Evolutionary conservation across 441 rosid species (phyloP).

Genomic region (Arabidopsis hybrid): DNA sequence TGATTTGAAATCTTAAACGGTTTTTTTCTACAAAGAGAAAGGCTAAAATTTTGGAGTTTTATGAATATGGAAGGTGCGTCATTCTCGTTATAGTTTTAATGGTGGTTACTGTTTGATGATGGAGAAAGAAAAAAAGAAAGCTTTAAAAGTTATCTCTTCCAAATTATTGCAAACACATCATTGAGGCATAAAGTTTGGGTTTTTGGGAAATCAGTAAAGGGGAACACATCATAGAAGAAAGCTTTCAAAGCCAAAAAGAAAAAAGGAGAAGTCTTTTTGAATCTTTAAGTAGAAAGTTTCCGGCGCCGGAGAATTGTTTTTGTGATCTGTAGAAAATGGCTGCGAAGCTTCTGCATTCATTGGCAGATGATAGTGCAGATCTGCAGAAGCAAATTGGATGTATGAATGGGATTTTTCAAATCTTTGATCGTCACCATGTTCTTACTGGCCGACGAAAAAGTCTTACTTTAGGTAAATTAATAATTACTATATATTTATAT

Average conservation of each 20-base stretch:
- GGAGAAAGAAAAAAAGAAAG: slow-evolving; percentile 27
- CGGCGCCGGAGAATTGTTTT: slow-evolving; percentile 26
- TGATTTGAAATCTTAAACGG: slow-evolving; percentile 35
- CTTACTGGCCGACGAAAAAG: slow-evolving; percentile 63
- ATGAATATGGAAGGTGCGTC: slow-evolving; percentile 51
- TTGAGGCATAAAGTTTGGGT: slow-evolving; percentile 39
- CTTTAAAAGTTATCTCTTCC: slow-evolving; percentile 38
- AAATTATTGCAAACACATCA: slow-evolving; percentile 37
- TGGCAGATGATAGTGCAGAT: slow-evolving; percentile 92
- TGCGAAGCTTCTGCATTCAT: slow-evolving; percentile 84
- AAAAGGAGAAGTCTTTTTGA: slow-evolving; percentile 11
- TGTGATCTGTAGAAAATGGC: slow-evolving; percentile 65
- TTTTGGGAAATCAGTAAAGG: slow-evolving; percentile 5
- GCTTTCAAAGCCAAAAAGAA: slow-evolving; percentile 3
- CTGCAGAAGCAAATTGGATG: slow-evolving; percentile 95
- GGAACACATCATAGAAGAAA: slow-evolving; percentile 11
- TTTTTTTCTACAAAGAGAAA: slow-evolving; percentile 43
- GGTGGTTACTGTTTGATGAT: slow-evolving; percentile 39
- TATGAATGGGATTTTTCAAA: slow-evolving; percentile 88
- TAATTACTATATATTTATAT: not conserved
- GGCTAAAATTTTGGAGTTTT: slow-evolving; percentile 46
- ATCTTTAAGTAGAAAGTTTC: slow-evolving; percentile 30
- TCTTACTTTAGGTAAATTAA: slow-evolving; percentile 69
- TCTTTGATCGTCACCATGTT: slow-evolving; percentile 79
- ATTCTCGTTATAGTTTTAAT: slow-evolving; percentile 41